phyloP scores from a whole-genome alignment of 2,329 filamentous ascomycete species.

The Mycogone perniciosa region DNA sequence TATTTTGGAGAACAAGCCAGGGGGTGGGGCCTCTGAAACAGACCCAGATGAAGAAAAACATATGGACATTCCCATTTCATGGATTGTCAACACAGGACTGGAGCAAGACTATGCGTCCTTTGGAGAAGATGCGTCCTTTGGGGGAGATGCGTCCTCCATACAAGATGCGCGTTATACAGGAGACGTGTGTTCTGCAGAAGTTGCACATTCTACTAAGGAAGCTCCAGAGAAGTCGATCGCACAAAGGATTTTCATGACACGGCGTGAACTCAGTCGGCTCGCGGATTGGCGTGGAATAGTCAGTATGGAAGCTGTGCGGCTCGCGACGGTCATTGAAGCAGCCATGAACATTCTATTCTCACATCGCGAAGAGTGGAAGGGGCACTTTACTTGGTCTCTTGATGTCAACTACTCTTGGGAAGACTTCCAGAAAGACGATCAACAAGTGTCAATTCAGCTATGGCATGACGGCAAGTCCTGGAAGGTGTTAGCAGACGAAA shows the following conservation, averaged over 20 bases:
- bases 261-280: fast-evolving
- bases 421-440: slow-evolving; percentile 4
- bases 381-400: neutral
- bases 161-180: neutral
- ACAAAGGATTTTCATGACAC: neutral
- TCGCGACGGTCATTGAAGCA: slow-evolving; percentile 17
- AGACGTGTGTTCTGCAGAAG: neutral
- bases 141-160: too few species aligned
- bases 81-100: too few species aligned
- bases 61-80: neutral
- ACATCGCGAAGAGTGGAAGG: too few species aligned
- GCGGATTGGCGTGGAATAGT: neutral
- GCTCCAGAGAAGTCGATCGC: neutral
- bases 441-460: neutral
- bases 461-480: slow-evolving; percentile 10
- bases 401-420: neutral
- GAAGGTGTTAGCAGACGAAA: slow-evolving; percentile 16
- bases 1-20: neutral
- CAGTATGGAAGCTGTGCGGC: slow-evolving; percentile 4
- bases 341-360: neutral
- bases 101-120: too few species aligned
- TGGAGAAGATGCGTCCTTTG: too few species aligned
- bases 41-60: neutral
- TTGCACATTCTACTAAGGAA: neutral
- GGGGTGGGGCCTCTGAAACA: neutral